These are phyloP conservation scores for Pelargonium nanum DNA, from an alignment of 345 rosid genomes.

Conservation along the genomic window DNA sequence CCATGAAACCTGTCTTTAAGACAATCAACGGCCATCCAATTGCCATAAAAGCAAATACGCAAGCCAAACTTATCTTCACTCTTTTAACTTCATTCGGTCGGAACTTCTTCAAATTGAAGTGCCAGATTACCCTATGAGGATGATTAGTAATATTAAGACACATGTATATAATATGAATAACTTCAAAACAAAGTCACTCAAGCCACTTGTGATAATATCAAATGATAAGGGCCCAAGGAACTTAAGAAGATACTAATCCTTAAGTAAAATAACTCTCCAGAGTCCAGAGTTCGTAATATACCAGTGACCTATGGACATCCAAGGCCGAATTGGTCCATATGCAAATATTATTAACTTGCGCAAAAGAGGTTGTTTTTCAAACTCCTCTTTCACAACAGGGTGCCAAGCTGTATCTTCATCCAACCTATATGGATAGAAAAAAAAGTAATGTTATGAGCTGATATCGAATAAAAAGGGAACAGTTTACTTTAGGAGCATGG, in stretches of 20 bases:
- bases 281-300: conserved; percentile 10
- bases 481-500: too few relatives aligned
- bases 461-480: neutral
- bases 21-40: conserved; percentile 91
- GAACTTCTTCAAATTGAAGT: conserved; percentile 74
- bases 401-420: conserved; percentile 91
- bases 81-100: conserved; percentile 70
- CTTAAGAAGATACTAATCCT: neutral
- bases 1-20: conserved; percentile 60
- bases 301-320: conserved; percentile 98
- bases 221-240: neutral
- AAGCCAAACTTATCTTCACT: conserved; percentile 91
- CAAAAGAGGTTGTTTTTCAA: conserved; percentile 44
- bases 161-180: neutral
- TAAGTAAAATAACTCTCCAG: neutral
- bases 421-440: conserved; percentile 40
- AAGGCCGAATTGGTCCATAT: conserved; percentile 84
- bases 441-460: neutral
- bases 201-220: neutral
- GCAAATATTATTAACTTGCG: conserved; percentile 69
- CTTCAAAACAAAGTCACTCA: neutral
- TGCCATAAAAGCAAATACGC: conserved; percentile 86
- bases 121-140: conserved; percentile 62
- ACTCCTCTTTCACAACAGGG: conserved; percentile 65
- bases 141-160: neutral